Evolutionary conservation across 2,329 filamentous ascomycete genomes (phyloP), one percentile per base, ranked within the genome.

Genomic region (Drechslerella stenobrocha): DNA sequence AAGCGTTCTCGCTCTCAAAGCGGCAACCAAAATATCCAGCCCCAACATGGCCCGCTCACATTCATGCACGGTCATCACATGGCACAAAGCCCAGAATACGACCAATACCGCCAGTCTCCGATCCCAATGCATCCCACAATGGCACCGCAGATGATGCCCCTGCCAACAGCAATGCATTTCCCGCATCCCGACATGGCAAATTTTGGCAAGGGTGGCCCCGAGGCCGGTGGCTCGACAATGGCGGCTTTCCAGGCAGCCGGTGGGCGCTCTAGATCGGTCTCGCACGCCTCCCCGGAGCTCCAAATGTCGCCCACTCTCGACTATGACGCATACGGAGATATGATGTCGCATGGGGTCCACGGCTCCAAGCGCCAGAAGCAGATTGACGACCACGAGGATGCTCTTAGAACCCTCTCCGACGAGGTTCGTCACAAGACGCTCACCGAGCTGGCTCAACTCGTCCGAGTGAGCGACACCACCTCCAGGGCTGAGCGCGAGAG

Each of bases 401-500:
- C 73, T 35, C 71, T 73, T 48, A 61, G 71, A 34, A 65, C 71
- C 24, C 51, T 73, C 44, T 72, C 72, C 26, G 47, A 66, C 26
- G 72, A 73, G 63, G 73, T 70, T 26, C 56, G 60, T n/a, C 66
- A 70, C 51, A 69, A 72, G 18, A 55, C 69, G 6, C 55, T 73
- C 8, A 56, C 59, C 22, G 72, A 73, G 23, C 72, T 73, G n/a
- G 72, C 72, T 26, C 69, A 70, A 46, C 65, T 71, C 42, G 72
- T 73, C 15, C 66, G 72, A 52, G 70, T 71, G 37, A 72, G 72
- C 40, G 72, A 73, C 48, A 72, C 72, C 51, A 70, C 71, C 8
- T 72, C 88, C 9, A 88, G 89, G 75, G 89, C 88, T 0, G 89
- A 95, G 77, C 84, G 90, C 73, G 87, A 87, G 22, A 87, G 90